Evolutionary conservation across 2,329 filamentous ascomycete species (phyloP), one percentile per base, ranked within the genome.

Genomic region (Pseudocercospora cruenta): DNA sequence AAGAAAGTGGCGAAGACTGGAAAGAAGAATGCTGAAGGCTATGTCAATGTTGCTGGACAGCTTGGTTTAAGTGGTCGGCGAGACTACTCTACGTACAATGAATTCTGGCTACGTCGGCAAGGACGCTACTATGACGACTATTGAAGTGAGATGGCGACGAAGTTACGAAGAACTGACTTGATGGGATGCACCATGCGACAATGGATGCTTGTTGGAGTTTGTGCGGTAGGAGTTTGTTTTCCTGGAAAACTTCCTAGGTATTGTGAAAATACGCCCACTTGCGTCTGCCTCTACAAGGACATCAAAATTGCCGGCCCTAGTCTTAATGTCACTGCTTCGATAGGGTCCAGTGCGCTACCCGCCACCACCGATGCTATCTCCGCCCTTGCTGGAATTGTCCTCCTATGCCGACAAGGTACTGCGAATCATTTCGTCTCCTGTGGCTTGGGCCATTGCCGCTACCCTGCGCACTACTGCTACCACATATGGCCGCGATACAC

Each of bases 31-130:
- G 64, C 16, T 1, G 75, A 77, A 33, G 75, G 75, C n/a, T 77
- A 77, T 67, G 69, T 75, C 24, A 77, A 77, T 64, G 69, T 77
- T 19, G 75, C 75, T 14, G 64, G 65, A 14, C 73, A 77, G 62
- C 58, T 77, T 45, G 75, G 75, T 0, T 26, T 77, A n/a, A 70
- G 67, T 43, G 72, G 71, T 10, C 47, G 54, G 22, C 69, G 75
- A 24, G 75, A 77, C 45, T 74, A 75, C 53, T 75, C 74, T 4
- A 73, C 73, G 2, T 77, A 77, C 43, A 66, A 76, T 61, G 64
- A 71, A 5, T 71, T 67, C 28, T 74, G 73, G 71, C 60, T 72
- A 1, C 49, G 70, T 7, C 54, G 63, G 14, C 65, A 71, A n/a
- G 26, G 51, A 2, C 51, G 51, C 12, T 55, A 55, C 24, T 55